phyloP scores from a whole-genome alignment of 2,329 filamentous ascomycete genomes.

The Neocatenulostroma microsporum region DNA sequence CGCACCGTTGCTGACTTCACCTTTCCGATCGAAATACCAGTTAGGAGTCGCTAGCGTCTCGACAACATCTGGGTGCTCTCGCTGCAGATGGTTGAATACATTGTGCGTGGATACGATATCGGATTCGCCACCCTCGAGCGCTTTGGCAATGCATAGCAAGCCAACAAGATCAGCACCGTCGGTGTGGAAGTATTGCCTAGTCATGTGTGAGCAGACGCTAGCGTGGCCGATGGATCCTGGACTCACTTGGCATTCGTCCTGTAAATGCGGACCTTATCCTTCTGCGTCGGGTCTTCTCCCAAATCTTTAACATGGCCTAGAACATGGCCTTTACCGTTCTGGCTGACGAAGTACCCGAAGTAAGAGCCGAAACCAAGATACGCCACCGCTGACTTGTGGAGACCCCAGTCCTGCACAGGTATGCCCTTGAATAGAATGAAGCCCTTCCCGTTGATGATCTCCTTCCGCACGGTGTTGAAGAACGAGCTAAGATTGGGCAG shows the following conservation, averaged over 20 bases:
- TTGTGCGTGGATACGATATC: conserved; percentile 74
- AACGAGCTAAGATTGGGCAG: conserved; percentile 50
- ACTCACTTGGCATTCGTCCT: conserved; percentile 61
- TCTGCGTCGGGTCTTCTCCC: conserved; percentile 71
- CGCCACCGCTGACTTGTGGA: conserved; percentile 73
- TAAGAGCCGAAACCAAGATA: conserved; percentile 80
- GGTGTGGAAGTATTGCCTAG: conserved; percentile 72
- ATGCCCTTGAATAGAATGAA: conserved; percentile 86
- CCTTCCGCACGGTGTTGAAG: conserved; percentile 51
- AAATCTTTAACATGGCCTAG: conserved; percentile 86
- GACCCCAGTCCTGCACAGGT: conserved; percentile 67
- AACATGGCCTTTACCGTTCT: conserved; percentile 78
- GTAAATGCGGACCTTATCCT: conserved; percentile 84
- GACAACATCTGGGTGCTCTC: conserved; percentile 69
- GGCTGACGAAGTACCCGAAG: conserved; percentile 78
- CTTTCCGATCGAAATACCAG: conserved; percentile 92
- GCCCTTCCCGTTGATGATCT: conserved; percentile 72
- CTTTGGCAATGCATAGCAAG: conserved; percentile 69
- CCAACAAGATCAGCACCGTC: conserved; percentile 80
- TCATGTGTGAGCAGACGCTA: too few species aligned
- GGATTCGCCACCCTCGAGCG: conserved; percentile 73
- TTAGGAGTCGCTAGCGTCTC: conserved; percentile 66
- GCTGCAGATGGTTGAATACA: conserved; percentile 74
- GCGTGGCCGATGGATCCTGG: neutral
- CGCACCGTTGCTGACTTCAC: conserved; percentile 66